Conservation (phyloP, 208 protist species). For the Wallacemonas sp. region DNA sequence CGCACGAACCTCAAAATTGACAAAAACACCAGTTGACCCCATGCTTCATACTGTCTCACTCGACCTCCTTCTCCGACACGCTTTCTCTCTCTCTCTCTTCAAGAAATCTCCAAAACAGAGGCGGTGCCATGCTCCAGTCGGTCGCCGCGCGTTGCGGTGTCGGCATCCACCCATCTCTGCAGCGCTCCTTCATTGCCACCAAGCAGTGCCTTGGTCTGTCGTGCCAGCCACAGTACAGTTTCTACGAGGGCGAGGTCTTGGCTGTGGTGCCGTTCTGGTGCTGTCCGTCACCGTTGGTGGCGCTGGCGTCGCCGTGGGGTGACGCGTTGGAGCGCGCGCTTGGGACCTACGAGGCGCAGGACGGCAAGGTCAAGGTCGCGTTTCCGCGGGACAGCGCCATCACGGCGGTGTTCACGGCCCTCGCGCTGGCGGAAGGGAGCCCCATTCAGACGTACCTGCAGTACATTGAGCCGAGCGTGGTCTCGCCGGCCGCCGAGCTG, state of each 20-base stretch:
- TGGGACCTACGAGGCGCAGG: constrained; percentile 32
- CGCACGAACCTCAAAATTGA: too few relatives aligned
- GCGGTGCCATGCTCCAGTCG: constrained; percentile 45
- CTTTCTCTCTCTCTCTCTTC: not conserved
- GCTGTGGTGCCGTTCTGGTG: constrained; percentile 51
- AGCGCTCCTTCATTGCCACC: constrained; percentile 21
- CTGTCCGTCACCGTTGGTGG: constrained; percentile 53
- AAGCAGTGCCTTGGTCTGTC: constrained; percentile 55
- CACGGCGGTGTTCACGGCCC: constrained; percentile 62
- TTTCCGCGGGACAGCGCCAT: constrained; percentile 56
- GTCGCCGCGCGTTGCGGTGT: constrained; percentile 36
- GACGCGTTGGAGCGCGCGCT: constrained; percentile 28
- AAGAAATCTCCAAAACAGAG: too few relatives aligned
- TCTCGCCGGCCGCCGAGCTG: too few relatives aligned
- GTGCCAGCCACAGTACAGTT: constrained; percentile 29
- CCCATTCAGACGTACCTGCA: constrained; percentile 50
- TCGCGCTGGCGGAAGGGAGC: constrained; percentile 38
- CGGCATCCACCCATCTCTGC: constrained; percentile 35
- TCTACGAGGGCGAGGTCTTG: constrained; percentile 44
- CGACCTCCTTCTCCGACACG: too few relatives aligned
- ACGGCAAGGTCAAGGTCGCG: constrained; percentile 38
- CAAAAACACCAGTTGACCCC: too few relatives aligned
- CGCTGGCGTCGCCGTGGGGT: constrained; percentile 61
- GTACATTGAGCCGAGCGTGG: constrained; percentile 35
- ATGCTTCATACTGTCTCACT: too few relatives aligned